These are phyloP conservation scores for Xylariaceae sp. DNA, from an alignment of 2,329 filamentous ascomycete species.

Conservation along the genomic window DNA sequence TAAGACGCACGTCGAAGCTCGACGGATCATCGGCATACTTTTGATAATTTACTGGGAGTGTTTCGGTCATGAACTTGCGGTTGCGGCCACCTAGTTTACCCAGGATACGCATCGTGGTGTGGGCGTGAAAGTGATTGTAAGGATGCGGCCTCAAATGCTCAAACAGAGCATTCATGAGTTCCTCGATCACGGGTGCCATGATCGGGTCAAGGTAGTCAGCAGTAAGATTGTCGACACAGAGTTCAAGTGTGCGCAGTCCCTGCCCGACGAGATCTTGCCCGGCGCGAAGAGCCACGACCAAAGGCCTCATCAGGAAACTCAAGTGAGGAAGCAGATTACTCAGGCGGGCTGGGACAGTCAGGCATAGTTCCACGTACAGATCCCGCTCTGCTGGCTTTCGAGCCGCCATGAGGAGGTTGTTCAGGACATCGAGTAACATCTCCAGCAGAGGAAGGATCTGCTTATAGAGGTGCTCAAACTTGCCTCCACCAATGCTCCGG, in stretches of 20 bases:
- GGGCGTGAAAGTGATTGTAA: slow-evolving; percentile 94
- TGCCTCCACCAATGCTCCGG: slow-evolving; percentile 89
- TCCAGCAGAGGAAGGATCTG: slow-evolving; percentile 93
- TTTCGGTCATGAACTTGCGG: slow-evolving; percentile 87
- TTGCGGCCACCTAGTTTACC: slow-evolving; percentile 95
- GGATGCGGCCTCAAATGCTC: slow-evolving; percentile 90
- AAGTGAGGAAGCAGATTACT: slow-evolving; percentile 93
- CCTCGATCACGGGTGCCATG: slow-evolving; percentile 98
- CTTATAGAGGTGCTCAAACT: slow-evolving; percentile 97
- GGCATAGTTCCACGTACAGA: slow-evolving; percentile 90
- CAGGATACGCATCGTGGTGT: slow-evolving; percentile 94
- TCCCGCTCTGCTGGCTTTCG: slow-evolving; percentile 86
- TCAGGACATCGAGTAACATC: slow-evolving; percentile 95
- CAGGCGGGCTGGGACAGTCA: slow-evolving; percentile 88
- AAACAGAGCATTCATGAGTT: slow-evolving; percentile 95
- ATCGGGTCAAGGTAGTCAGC: slow-evolving; percentile 97
- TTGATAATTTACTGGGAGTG: slow-evolving; percentile 75
- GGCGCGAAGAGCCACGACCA: slow-evolving; percentile 89
- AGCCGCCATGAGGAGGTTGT: slow-evolving; percentile 85
- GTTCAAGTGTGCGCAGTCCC: slow-evolving; percentile 82
- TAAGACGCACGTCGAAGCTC: slow-evolving; percentile 81
- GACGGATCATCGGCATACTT: slow-evolving; percentile 79
- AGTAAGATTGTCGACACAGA: slow-evolving; percentile 96
- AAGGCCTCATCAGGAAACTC: slow-evolving; percentile 91
- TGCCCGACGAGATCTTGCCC: slow-evolving; percentile 93